Base-by-base conservation (phyloP, 768 basidiomycete species). In the Mycena haematopus region DNA sequence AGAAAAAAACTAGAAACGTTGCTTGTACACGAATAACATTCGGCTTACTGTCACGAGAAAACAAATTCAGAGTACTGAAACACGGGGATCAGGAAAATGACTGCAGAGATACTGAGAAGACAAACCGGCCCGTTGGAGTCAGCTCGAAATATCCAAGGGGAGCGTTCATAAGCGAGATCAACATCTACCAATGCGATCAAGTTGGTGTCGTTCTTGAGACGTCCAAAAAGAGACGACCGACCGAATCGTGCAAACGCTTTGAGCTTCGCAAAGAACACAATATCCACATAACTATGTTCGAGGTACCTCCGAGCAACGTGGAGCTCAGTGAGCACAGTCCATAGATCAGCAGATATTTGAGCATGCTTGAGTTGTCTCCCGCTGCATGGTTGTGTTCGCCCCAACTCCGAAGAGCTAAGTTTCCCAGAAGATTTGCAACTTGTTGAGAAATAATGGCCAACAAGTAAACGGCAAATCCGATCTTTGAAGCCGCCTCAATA, bases 71-170 rank as follows among this genome's bases (percentile, higher is more conserved):
- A 56, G 96, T 90, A 10, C 94, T 92, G 24, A 33, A n/a, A 42
- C 13, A 47, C 4, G 40, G 33, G 33, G 29, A 17, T 19, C 40
- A 42, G 7, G 42, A 40, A 49, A n/a, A 47, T 10, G 8, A 38
- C n/a, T 6, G 4, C 44, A 45, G 29, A 3, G 6, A 38, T 7
- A 31, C 29, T 9, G 27, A 3, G 22, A 27, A 9, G 36, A 56
- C 42, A 52, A 67, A 90, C 91, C 90, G 84, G 66, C 94, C 94
- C 17, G 85, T 88, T 1, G 95, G 96, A 0, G 95, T 97, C 56
- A 82, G 76, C 74, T 97, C 96, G 72, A 97, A 99, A 79, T 93
- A 98, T 67, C 85, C 87, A 67, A 96, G 74, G 0, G 94, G 94
- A 0, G 93, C 90, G 25, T 84, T 84, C 80, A 99, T 86, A 35